Evolutionary conservation across 2,329 filamentous ascomycete species (phyloP).

Genomic region (Alternaria sp.): DNA sequence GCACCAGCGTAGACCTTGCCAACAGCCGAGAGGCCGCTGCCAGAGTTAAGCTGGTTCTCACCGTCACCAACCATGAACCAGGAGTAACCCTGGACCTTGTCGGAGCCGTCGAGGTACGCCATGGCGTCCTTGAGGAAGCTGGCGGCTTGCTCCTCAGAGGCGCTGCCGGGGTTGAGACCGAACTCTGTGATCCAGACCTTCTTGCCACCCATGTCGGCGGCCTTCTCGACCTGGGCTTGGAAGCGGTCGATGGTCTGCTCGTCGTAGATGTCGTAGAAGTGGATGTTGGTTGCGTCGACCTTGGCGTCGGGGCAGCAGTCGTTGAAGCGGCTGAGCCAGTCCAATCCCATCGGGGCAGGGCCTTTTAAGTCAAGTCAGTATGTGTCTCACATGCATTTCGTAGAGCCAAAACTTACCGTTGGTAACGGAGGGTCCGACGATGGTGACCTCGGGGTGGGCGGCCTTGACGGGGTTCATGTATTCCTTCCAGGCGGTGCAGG

Average conservation of each 20-base stretch:
- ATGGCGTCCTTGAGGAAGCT: conserved; percentile 44
- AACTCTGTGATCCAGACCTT: conserved; percentile 50
- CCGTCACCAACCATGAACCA: conserved; percentile 47
- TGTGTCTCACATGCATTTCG: neutral
- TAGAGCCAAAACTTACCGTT: conserved; percentile 19
- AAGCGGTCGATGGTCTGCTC: conserved; percentile 41
- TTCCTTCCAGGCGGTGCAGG: conserved; percentile 39
- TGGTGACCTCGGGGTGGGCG: conserved; percentile 37
- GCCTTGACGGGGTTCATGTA: conserved; percentile 42
- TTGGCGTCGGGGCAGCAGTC: conserved; percentile 41
- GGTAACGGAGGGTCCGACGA: conserved; percentile 44
- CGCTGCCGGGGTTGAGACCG: conserved; percentile 40
- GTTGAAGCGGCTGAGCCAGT: conserved; percentile 44
- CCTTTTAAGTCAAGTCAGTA: neutral
- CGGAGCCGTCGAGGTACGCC: conserved; percentile 40
- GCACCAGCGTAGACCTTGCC: conserved; percentile 36
- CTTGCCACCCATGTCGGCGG: conserved; percentile 35
- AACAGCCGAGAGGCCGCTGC: conserved; percentile 24
- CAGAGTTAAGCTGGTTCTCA: conserved; percentile 38
- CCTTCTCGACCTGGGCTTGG: conserved; percentile 48
- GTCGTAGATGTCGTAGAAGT: conserved; percentile 48
- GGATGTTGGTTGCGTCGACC: conserved; percentile 47
- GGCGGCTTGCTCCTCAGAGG: conserved; percentile 34
- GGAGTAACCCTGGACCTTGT: conserved; percentile 43
- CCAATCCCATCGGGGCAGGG: conserved; percentile 31